Evolutionary conservation across 352 stramenopile species (phyloP), one percentile per base, ranked within the genome.

Genomic region (Pythium biforme): DNA sequence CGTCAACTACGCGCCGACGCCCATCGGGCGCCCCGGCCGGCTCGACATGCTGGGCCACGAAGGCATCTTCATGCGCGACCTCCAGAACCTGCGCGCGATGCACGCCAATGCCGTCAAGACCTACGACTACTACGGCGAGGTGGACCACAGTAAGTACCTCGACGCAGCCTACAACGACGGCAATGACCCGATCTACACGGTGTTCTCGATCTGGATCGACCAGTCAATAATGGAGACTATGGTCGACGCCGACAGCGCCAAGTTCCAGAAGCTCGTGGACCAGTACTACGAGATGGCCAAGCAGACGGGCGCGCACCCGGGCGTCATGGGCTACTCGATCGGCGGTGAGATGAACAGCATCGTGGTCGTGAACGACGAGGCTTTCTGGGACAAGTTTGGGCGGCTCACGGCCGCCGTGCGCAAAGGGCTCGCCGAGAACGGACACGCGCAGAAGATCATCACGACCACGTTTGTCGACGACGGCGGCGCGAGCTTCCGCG

Each of bases 391-490:
- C 33, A 90, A 89, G 43, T 89, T 90, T 52, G 63, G 57, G 2
- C 59, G 69, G 12, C 68, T 90, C 5, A 85, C 75, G 5, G 64
- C 52, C 9, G 81, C 81, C 1, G 74, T 90, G 23, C 81, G 79
- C 15, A 66, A 70, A 9, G 81, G 79, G 0, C 57, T 89, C n/a
- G 70, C 71, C 7, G 75, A 72, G 26, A 78, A 76, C 47, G 57
- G 69, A 48, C 59, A 71, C 23, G 75, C 79, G 14, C 68, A 79
- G 50, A 90, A 90, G 69, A 74, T 90, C 74, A 87, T 90, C 74
- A 88, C 81, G n/a, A 90, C 81, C 2, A 90, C 79, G 5, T 88
- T 90, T 59, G 73, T 90, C 20, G 81, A 90, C 43, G 81, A 90
- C 25, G 79, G 75, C 27, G 73, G 75, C 0, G 59, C 60, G 11